Conservation (phyloP, 108 stramenopile species). For the Nannochloropsis salina region DNA sequence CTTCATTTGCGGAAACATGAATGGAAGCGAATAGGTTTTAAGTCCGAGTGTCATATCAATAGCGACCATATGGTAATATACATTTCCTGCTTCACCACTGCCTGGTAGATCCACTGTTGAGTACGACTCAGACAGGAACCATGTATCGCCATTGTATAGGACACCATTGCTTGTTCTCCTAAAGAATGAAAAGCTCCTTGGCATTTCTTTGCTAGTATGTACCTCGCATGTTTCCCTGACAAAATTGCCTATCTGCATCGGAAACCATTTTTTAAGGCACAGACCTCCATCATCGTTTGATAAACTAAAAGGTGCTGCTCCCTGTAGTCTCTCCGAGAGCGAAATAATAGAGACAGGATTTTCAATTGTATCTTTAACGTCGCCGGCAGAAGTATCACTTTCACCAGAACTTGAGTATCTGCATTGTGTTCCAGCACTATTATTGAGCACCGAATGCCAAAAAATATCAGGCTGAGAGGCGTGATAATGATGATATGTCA, state of each 20-base stretch:
- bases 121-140: neutral
- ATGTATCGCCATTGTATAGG: neutral
- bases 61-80: neutral
- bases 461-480: neutral
- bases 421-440: too few species aligned
- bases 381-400: neutral
- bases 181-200: neutral
- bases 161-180: neutral
- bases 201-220: neutral
- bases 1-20: neutral
- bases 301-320: neutral
- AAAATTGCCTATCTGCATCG: neutral
- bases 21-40: neutral
- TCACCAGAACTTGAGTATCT: neutral
- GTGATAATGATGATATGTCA: neutral
- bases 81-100: neutral
- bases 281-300: neutral
- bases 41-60: neutral
- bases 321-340: neutral
- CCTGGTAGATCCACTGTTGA: neutral
- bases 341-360: neutral
- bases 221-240: neutral
- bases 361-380: neutral
- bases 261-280: neutral
- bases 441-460: neutral